Evolutionary conservation across 257 asterid species (phyloP), one percentile per base, ranked within the genome.

Genomic region (Solanum etuberosum): DNA sequence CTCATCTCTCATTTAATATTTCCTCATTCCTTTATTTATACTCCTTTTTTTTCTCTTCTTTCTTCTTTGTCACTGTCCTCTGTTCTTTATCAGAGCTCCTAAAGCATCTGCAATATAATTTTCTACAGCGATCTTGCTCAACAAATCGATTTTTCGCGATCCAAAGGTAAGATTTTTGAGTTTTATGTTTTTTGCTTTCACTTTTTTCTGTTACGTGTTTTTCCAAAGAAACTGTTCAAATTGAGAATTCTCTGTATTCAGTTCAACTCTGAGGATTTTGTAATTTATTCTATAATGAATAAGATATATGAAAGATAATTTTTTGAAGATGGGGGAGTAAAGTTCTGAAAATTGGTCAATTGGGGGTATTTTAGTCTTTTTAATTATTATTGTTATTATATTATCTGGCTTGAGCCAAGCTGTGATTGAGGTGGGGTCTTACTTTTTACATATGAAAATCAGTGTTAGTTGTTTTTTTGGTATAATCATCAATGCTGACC

Each of bases 341-440:
- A 27, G 25, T 78, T 78, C 18, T 16, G 63, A 34, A 43, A 80
- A 29, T 18, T 29, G 67, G 42, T 80, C 85, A 80, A 80, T 29
- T 80, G 40, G 27, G 37, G 84, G 40, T 4, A 78, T 9, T 15
- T 43, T 78, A 43, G 84, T 78, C 84, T 43, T 43, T 14, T 43
- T 23, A 37, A 67, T 14, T 14, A 68, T 29, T 11, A n/a, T 77
- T 14, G 5, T 35, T 51, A 72, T 14, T 27, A 70, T 38, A 70
- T 38, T 29, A 80, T 80, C 85, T 80, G 65, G 85, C 18, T 80
- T 80, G 42, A 5, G 27, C 85, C 85, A 46, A 71, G 80, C 34
- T 73, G 88, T 88, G n/a, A 61, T 42, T 43, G 78, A 42, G 67
- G 83, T 88, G 91, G 90, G 88, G 87, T 87, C 88, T 27, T 54